phyloP scores from a whole-genome alignment of 805 yeast genomes.

The Debaryomyces maramus region DNA sequence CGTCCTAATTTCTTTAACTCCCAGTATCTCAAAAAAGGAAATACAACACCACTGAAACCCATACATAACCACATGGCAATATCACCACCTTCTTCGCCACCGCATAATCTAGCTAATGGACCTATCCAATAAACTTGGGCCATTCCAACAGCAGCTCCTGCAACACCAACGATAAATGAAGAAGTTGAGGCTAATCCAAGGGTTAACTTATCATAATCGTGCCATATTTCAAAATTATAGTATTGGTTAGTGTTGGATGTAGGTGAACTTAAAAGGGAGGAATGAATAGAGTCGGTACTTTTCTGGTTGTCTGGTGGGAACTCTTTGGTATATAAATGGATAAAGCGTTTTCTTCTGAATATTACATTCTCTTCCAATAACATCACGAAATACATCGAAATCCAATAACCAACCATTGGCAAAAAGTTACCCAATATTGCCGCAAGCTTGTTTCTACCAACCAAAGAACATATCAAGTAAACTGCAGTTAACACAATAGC shows the following conservation, averaged over 20 bases:
- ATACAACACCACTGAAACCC: slow-evolving; percentile 65
- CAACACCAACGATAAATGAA: slow-evolving; percentile 68
- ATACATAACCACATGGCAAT: slow-evolving; percentile 78
- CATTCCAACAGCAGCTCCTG: slow-evolving; percentile 87
- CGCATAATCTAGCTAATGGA: slow-evolving; percentile 63
- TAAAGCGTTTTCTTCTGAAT: slow-evolving; percentile 54
- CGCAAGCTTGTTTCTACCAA: slow-evolving; percentile 71
- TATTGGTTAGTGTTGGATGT: slow-evolving; percentile 40
- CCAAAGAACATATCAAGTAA: slow-evolving; percentile 70
- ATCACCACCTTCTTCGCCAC: slow-evolving; percentile 70
- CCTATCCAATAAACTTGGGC: slow-evolving; percentile 83
- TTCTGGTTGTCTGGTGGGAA: slow-evolving; percentile 18
- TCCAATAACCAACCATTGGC: slow-evolving; percentile 93
- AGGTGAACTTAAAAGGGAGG: slow-evolving; percentile 11
- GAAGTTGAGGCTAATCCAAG: slow-evolving; percentile 69
- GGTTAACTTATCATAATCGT: slow-evolving; percentile 58
- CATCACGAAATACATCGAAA: slow-evolving; percentile 73
- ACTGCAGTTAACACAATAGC: slow-evolving; percentile 61
- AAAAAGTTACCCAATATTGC: slow-evolving; percentile 75
- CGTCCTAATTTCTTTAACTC: slow-evolving; percentile 56
- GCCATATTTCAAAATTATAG: slow-evolving; percentile 78
- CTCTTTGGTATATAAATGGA: slow-evolving; percentile 33
- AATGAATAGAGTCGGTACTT: slow-evolving; percentile 25
- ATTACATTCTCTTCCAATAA: slow-evolving; percentile 70
- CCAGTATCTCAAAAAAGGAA: slow-evolving; percentile 62